Percentiles rank a stretch among this genome's conserved stretches.
phyloP scores from a whole-genome alignment of 805 yeast species.

The Candida railenensis region DNA sequence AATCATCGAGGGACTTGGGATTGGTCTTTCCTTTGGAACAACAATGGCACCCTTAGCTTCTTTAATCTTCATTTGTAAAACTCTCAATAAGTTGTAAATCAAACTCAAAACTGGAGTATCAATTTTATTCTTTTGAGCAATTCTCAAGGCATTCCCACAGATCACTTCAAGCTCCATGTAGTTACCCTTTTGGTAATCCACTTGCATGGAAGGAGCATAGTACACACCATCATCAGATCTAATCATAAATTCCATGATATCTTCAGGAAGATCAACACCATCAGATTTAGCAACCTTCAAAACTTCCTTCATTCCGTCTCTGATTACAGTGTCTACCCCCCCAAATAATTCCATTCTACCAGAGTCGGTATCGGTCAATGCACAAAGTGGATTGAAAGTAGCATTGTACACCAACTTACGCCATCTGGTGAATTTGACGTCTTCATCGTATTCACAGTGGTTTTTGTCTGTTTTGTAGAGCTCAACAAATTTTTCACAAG shows the following conservation, averaged over 20 bases:
- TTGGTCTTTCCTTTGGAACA: constrained; percentile 18
- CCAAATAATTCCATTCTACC: constrained; percentile 23
- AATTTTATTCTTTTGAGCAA: constrained; percentile 17
- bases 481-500: constrained; percentile 3
- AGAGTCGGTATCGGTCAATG: constrained; percentile 26
- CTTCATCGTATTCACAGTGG: constrained; percentile 30
- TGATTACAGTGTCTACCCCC: constrained; percentile 17
- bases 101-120: constrained; percentile 21
- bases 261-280: constrained; percentile 19
- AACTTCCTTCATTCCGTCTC: constrained; percentile 20
- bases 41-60: constrained; percentile 17
- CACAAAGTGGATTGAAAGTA: constrained; percentile 23
- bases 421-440: constrained; percentile 41
- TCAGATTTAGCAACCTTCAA: constrained; percentile 23
- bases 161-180: constrained; percentile 22
- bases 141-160: constrained; percentile 19
- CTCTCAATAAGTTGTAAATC: constrained; percentile 19
- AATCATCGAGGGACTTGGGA: constrained; percentile 3
- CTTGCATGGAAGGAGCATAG: constrained; percentile 26
- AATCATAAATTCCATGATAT: constrained; percentile 18
- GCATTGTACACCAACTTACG: constrained; percentile 24
- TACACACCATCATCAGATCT: constrained; percentile 16
- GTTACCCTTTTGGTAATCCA: constrained; percentile 20
- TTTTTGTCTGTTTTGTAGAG: constrained; percentile 3
- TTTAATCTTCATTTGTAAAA: constrained; percentile 18